Percentiles rank a stretch among this genome's conserved stretches.
phyloP scores from a whole-genome alignment of 2,329 filamentous ascomycete genomes.

The Atkinsonella texensis region DNA sequence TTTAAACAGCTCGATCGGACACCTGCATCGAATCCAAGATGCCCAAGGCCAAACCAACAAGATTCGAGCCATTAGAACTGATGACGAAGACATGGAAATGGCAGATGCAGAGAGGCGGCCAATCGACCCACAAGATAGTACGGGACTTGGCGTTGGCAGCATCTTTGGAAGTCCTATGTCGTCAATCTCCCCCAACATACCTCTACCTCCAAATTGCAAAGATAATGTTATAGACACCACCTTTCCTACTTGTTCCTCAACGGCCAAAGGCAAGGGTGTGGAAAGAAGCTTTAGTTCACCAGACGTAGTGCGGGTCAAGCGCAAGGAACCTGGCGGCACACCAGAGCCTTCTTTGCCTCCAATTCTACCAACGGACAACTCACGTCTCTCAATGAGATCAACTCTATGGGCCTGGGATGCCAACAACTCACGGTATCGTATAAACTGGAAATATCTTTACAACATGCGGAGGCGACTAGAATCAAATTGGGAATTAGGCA shows the following conservation, averaged over 20 bases:
- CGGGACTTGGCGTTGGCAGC: conserved; percentile 13
- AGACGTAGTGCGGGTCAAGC: conserved; percentile 21
- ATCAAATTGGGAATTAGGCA: conserved; percentile 79
- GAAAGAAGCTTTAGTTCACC: conserved; percentile 18
- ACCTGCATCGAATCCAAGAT: conserved; percentile 30
- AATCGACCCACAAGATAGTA: conserved; percentile 12
- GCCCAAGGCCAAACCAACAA: conserved; percentile 42
- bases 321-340: conserved; percentile 23
- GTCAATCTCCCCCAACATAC: conserved; percentile 18
- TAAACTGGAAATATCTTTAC: conserved; percentile 93
- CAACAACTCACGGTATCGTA: conserved; percentile 38
- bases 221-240: conserved; percentile 20
- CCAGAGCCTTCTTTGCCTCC: conserved; percentile 20
- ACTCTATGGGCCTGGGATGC: conserved; percentile 40
- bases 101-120: conserved; percentile 22
- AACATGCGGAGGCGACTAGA: conserved; percentile 76
- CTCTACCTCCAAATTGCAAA: conserved; percentile 12
- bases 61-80: conserved; percentile 39
- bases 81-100: conserved; percentile 39
- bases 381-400: conserved; percentile 27
- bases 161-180: conserved; percentile 24
- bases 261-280: conserved; percentile 16
- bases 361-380: conserved; percentile 16
- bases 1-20: conserved; percentile 24
- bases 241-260: conserved; percentile 4